Conservation (phyloP, 345 rosid species). For the Hibiscus trionum region DNA sequence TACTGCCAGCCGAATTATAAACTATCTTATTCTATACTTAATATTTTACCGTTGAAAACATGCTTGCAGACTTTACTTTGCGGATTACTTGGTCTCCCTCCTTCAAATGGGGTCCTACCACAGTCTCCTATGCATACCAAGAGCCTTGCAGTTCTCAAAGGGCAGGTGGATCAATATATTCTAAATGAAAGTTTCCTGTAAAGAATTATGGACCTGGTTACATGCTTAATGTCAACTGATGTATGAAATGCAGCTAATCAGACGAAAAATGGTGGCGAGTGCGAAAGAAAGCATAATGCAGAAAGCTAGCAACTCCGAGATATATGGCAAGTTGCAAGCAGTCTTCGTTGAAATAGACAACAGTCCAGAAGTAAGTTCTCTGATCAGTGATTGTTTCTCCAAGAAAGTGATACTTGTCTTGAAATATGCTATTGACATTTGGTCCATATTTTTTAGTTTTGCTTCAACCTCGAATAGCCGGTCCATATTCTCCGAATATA, state of each 20-base stretch:
- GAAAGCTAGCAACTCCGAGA: conserved; percentile 51
- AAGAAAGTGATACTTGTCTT: background rate
- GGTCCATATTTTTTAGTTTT: background rate
- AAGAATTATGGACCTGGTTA: background rate
- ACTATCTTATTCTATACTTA: background rate
- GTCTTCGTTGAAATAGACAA: conserved; percentile 60
- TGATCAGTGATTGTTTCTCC: background rate
- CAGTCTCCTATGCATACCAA: conserved; percentile 95
- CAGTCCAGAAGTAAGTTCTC: conserved; percentile 41
- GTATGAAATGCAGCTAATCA: conserved; percentile 35
- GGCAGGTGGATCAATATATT: conserved; percentile 38
- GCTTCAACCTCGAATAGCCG: background rate
- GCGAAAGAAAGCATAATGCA: conserved; percentile 63
- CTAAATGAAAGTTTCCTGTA: background rate
- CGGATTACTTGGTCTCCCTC: conserved; percentile 75
- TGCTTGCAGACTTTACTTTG: conserved; percentile 63
- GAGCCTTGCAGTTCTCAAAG: conserved; percentile 69
- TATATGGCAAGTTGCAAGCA: conserved; percentile 62
- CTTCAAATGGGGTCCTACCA: conserved; percentile 87
- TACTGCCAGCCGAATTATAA: background rate
- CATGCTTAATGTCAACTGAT: background rate
- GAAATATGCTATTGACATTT: background rate
- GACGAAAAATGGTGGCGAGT: conserved; percentile 61
- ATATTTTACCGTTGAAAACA: background rate
- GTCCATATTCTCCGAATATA: background rate